These are phyloP conservation scores for Bipolaris gigantea DNA, from an alignment of 2,329 filamentous ascomycete species.

Conservation along the genomic window DNA sequence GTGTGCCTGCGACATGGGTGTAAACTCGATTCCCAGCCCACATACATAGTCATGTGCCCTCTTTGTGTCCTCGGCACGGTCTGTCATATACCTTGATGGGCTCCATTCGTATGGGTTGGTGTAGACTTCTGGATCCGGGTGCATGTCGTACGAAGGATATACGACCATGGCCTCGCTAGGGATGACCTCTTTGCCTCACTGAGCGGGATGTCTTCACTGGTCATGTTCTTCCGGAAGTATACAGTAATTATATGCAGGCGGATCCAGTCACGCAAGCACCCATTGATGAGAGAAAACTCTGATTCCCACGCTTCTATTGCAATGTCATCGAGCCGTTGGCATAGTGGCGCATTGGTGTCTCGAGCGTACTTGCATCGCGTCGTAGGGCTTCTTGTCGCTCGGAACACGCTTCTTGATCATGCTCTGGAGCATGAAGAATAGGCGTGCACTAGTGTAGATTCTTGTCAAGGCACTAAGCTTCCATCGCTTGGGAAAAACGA, in stretches of 20 bases:
- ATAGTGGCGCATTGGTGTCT: constrained; percentile 38
- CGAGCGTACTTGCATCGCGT: constrained; percentile 55
- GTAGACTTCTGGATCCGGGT: constrained; percentile 55
- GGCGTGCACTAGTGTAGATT: constrained; percentile 49
- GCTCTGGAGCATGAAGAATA: constrained; percentile 55
- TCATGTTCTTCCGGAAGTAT: constrained; percentile 57
- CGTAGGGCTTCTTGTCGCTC: constrained; percentile 49
- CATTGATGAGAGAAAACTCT: constrained; percentile 57
- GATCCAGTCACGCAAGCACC: constrained; percentile 59
- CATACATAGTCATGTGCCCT: constrained; percentile 35
- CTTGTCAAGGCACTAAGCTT: constrained; percentile 50
- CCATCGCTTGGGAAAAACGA: constrained; percentile 59
- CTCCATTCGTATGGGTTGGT: constrained; percentile 54
- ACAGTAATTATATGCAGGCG: constrained; percentile 54
- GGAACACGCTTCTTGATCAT: constrained; percentile 53
- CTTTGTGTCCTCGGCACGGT: constrained; percentile 52
- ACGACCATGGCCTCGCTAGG: constrained; percentile 52
- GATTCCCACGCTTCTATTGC: constrained; percentile 59
- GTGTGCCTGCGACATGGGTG: constrained; percentile 46
- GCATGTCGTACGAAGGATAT: constrained; percentile 53
- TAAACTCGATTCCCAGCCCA: constrained; percentile 46
- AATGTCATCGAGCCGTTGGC: constrained; percentile 48
- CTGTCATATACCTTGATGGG: constrained; percentile 53
- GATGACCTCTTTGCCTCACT: constrained; percentile 53
- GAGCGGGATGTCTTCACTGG: constrained; percentile 50